Conservation (phyloP, 2,329 filamentous ascomycete species). For the Teratosphaeria pseudoeucalypti region DNA sequence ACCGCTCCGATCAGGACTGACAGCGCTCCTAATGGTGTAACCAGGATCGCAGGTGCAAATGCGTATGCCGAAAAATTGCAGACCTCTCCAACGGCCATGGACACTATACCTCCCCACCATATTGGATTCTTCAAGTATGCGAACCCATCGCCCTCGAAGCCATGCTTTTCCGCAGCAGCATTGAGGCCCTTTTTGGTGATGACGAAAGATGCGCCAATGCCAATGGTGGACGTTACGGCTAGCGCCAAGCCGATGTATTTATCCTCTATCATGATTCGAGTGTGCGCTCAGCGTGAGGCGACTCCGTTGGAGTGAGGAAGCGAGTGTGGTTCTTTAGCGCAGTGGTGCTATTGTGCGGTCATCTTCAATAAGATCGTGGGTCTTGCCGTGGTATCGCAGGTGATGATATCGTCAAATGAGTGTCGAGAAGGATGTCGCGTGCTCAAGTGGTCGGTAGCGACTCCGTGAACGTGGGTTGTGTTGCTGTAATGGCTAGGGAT, state of each 20-base stretch:
- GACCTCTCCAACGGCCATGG: conserved; percentile 82
- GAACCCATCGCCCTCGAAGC: conserved; percentile 93
- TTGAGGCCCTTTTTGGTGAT: conserved; percentile 98
- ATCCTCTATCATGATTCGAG: conserved; percentile 18
- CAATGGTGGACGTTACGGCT: conserved; percentile 64
- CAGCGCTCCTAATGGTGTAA: conserved; percentile 86
- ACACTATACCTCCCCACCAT: conserved; percentile 93
- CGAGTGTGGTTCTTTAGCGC: neutral
- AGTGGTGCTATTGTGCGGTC: neutral
- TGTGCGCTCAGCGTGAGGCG: neutral
- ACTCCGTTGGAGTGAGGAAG: neutral
- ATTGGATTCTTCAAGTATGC: conserved; percentile 88
- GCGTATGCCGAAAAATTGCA: conserved; percentile 98
- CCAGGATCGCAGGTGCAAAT: conserved; percentile 95
- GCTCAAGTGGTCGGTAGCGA: neutral
- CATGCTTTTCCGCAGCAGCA: conserved; percentile 81
- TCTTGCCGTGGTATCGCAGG: neutral
- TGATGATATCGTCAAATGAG: neutral
- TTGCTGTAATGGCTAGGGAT: neutral
- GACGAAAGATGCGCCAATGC: conserved; percentile 74
- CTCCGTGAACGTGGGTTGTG: neutral
- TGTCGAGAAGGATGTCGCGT: neutral
- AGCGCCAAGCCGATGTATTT: conserved; percentile 69
- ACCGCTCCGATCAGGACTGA: conserved; percentile 91
- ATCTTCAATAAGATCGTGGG: neutral